Base-by-base conservation (phyloP, 2,329 filamentous ascomycete species). In the Exophiala oligosperma region DNA sequence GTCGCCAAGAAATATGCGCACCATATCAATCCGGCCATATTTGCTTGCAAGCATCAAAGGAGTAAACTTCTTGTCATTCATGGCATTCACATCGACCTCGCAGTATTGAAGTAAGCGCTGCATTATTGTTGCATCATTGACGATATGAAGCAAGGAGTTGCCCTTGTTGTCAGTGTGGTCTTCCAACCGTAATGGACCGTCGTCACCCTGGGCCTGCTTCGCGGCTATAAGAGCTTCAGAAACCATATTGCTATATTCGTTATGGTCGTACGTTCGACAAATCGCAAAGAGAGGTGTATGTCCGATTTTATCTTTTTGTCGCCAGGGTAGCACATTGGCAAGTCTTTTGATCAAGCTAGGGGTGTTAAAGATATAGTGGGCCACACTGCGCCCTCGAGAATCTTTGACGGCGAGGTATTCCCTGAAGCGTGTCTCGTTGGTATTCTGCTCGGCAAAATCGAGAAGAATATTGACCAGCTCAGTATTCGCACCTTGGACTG, bases 31-130 rank as follows among this genome's bases (percentile, higher is more conserved):
- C 62, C 94, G 85, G 35, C 94, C 94, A 70, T 97, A 99, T 73
- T 99, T 99, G 81, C 93, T 97, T 6, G 93, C 93, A 62, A 99
- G 89, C 94, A 99, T 99, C 56, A 99, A 79, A 1, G 94, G 88
- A 0, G 95, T 99, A 70, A 99, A 97, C 49, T 85, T 88, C 76
- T 91, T 96, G 67, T 97, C 92, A 69, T 99, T 99, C 7, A 88
- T 89, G 7, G 93, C 92, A 74, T 99, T 99, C 55, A 93, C 90
- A 70, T 99, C 92, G n/a, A 92, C 89, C 66, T 99, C 94, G 74
- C 92, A 96, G 59, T 88, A 84, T 56, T 89, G 83, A 37, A 99
- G 78, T 41, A 97, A 88, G 59, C 84, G 84, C 54, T 86, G 71
- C 1, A 91, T 90, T 49, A 97, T 81, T 55, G 86, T 82, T 7